phyloP scores from a whole-genome alignment of 2,329 filamentous ascomycete genomes.

The Incumbomyces lentus region DNA sequence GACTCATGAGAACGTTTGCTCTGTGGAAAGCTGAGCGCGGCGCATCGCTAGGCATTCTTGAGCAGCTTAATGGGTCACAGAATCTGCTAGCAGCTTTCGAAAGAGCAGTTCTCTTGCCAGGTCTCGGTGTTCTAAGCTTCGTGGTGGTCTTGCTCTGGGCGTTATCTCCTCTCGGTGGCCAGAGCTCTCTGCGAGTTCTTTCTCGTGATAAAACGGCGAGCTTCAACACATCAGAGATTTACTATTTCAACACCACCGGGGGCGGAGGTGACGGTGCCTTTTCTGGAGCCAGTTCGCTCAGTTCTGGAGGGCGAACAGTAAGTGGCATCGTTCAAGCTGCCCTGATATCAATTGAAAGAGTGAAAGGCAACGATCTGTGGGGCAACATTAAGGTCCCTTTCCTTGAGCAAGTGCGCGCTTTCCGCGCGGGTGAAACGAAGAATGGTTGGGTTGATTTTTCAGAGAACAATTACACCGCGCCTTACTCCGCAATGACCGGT shows the following conservation, averaged over 20 bases:
- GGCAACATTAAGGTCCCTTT: slow-evolving; percentile 18
- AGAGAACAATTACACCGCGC: slow-evolving; percentile 6
- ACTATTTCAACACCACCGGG: slow-evolving; percentile 7
- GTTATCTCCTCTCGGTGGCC: slow-evolving; percentile 17
- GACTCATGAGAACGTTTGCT: slow-evolving; percentile 13
- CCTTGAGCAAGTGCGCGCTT: slow-evolving; percentile 7
- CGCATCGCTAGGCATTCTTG: slow-evolving; percentile 14
- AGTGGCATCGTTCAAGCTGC: slow-evolving; percentile 16
- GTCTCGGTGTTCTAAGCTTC: slow-evolving; percentile 6
- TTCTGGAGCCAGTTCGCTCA: slow-evolving; percentile 7
- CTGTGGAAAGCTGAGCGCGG: slow-evolving; percentile 15
- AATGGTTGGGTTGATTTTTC: slow-evolving; percentile 12
- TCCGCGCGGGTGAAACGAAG: background rate
- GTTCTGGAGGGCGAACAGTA: slow-evolving; percentile 8
- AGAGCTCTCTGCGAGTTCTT: slow-evolving; percentile 14
- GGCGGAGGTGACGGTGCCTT: slow-evolving; percentile 7
- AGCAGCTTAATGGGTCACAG: slow-evolving; percentile 17
- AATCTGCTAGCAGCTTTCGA: slow-evolving; percentile 16
- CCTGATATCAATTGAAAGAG: slow-evolving; percentile 9
- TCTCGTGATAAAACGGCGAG: background rate
- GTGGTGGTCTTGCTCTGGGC: slow-evolving; percentile 14
- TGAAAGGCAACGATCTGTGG: slow-evolving; percentile 17
- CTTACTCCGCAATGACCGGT: slow-evolving; percentile 14
- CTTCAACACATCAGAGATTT: slow-evolving; percentile 6
- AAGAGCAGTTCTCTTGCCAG: slow-evolving; percentile 11